phyloP scores from a whole-genome alignment of 495 filamentous ascomycete genomes.

The Lineolata rhizophorae region DNA sequence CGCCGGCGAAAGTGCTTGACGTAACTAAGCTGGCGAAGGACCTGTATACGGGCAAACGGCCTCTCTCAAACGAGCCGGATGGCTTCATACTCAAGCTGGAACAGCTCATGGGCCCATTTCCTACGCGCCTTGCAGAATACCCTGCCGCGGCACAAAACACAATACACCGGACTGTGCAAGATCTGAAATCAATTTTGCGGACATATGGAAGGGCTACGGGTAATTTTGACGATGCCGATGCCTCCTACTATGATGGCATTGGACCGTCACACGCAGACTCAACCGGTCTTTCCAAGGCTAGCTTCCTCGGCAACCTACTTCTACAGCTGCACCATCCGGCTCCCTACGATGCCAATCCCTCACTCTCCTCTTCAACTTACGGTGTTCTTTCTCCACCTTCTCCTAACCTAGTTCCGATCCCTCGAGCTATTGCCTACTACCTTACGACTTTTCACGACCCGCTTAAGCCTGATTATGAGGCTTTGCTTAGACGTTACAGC shows the following conservation, averaged over 20 bases:
- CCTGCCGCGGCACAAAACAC: slow-evolving; percentile 1
- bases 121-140: not conserved
- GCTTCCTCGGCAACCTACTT: slow-evolving; percentile 45
- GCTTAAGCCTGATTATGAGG: too few relatives aligned
- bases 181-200: slow-evolving; percentile 9
- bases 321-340: slow-evolving; percentile 44
- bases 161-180: slow-evolving; percentile 6
- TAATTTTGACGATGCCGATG: slow-evolving; percentile 17
- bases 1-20: slow-evolving; percentile 8
- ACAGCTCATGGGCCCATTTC: too few relatives aligned
- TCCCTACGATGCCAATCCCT: not conserved
- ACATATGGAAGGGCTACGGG: slow-evolving; percentile 6
- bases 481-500: not conserved
- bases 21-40: slow-evolving; percentile 7
- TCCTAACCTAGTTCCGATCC: slow-evolving; percentile 38
- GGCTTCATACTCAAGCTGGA: too few relatives aligned
- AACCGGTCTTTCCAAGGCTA: slow-evolving; percentile 54
- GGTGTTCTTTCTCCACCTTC: too few relatives aligned
- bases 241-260: slow-evolving; percentile 20
- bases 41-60: too few relatives aligned
- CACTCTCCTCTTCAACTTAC: not conserved
- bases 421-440: slow-evolving; percentile 61
- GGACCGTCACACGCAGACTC: not conserved
- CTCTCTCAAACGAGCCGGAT: too few relatives aligned
- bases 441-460: slow-evolving; percentile 44